Evolutionary conservation across 2,329 filamentous ascomycete species (phyloP), one percentile per base, ranked within the genome.

Genomic region (Ophiostoma fasciatum): DNA sequence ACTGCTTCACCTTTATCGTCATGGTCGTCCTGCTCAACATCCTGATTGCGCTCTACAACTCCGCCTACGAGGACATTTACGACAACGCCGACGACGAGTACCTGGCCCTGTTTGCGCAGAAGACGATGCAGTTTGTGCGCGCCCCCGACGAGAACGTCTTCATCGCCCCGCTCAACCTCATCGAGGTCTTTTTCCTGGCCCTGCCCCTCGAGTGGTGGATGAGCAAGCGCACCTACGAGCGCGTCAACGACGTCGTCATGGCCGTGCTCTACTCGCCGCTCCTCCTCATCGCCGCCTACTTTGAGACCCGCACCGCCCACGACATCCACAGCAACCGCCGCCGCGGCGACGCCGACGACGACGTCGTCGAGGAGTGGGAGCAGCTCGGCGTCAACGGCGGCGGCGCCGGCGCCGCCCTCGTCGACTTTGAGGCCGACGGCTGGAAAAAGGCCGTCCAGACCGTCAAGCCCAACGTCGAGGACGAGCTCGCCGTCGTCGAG

Each of bases 61-160:
- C 79, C 31, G 85, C 90, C 2, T 96, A 98, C 53, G 82, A 92
- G 51, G 85, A 94, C 55, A 92, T 94, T 41, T 92, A 87, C 49
- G 78, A 82, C 31, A 87, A 98, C 51, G 85, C 90, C 5, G 80
- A 84, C 45, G 90, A 98, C 55, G 90, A 98, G 56, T 98, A 85
- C 58, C 77, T 98, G 54, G 88, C 85, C 0, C 71, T 96, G 4
- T 94, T 94, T 58, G 71, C 83, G 0, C 82, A 92, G 47, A 94
- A 94, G 59, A 94, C 90, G 0, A 83, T 96, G 70, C 85, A 93
- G 50, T 98, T 94, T 50, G 83, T 96, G 14, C 82, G 90, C 33
- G 90, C 90, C 0, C 90, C 90, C 0, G 90, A 98, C 49, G 90
- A 98, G 56, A 98, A 98, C 48, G 90, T 98, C 37, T 98, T 90